Evolutionary conservation across 345 rosid genomes (phyloP), one percentile per base, ranked within the genome.

Genomic region (Ailanthus altissimus): DNA sequence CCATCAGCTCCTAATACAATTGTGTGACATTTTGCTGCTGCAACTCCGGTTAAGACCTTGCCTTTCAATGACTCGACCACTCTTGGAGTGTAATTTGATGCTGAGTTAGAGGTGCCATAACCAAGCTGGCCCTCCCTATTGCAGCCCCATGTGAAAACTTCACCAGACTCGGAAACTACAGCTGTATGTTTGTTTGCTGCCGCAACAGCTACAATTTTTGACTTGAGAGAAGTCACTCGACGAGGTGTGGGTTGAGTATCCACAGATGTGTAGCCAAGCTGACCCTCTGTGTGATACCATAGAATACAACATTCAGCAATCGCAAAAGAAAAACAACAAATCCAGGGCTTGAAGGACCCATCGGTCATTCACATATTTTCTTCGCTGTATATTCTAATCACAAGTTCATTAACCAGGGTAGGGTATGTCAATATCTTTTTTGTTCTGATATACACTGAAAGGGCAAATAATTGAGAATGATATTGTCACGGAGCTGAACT

Each of bases 161-260:
- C 98, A 73, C 98, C 97, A 65, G 89, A 88, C 42, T 89, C 97
- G 0, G 97, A 93, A 83, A 93, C 94, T 78, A 87, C 99, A 23
- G 97, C 98, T 10, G 94, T 91, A 79, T 96, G 99, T 73, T 96
- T 96, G 80, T 96, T 96, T 79, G 98, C 97, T 2, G 98, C 99
- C 72, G 98, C 92, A 82, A 96, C 98, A 83, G 92, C 91, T 81
- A 93, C 86, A 79, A 93, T 90, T 83, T 81, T 90, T 21, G 87
- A 84, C 84, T 83, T 88, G 16, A 96, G 86, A 20, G 94, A 87
- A 81, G 87, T 93, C 74, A 96, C 98, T 85, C 94, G 91, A 25
- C 97, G 98, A 4, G 99, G 99, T 74, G 93, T 93, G 32, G 99
- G 97, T 81, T 96, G 99, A 71, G 97, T 96, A 78, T 96, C 99